Evolutionary conservation across 805 yeast genomes (phyloP).

Genomic region (Lipomyces lipofer): DNA sequence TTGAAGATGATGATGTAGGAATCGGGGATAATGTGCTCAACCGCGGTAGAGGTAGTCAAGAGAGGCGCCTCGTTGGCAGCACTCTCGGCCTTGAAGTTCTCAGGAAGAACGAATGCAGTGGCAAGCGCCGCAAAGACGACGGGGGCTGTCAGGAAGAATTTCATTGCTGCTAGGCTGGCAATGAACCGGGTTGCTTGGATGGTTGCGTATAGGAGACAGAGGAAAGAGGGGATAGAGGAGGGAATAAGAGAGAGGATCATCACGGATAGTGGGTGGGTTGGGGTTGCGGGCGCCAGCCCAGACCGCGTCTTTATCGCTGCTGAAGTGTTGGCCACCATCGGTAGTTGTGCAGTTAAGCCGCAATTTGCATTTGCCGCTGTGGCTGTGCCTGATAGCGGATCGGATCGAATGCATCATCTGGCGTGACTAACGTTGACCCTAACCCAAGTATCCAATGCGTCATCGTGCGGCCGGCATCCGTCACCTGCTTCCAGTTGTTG

Average conservation of each 20-base stretch:
- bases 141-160: conserved; percentile 25
- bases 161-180: conserved; percentile 12
- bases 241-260: conserved; percentile 1
- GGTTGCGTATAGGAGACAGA: background rate
- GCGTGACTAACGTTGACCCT: no score
- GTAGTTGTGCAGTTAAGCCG: no score
- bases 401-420: no score
- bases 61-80: conserved; percentile 43
- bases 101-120: conserved; percentile 29
- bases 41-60: conserved; percentile 46
- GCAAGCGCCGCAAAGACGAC: conserved; percentile 25
- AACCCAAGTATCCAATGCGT: no score
- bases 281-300: no score
- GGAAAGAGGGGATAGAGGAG: conserved; percentile 5
- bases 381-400: no score
- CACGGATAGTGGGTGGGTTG: no score
- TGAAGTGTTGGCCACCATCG: no score
- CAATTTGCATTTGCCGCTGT: no score
- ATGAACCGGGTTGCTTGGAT: background rate
- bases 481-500: no score
- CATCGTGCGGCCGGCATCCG: no score
- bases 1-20: conserved; percentile 87
- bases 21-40: conserved; percentile 47
- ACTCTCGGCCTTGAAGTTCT: conserved; percentile 11
- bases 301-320: no score